Conservation (phyloP, 768 basidiomycete species). For the Sarcodon sp. region DNA sequence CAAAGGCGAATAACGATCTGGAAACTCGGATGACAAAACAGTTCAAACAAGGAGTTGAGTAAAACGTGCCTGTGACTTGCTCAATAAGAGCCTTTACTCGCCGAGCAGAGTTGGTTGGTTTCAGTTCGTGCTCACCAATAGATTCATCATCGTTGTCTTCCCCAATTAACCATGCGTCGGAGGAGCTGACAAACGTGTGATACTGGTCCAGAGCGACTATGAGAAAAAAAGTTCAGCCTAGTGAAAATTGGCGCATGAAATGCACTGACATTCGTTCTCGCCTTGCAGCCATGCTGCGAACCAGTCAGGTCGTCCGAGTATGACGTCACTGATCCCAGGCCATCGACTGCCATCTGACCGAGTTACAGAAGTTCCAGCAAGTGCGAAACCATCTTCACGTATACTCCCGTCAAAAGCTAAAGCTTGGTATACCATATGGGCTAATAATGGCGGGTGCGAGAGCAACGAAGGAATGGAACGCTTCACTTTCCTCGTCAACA, state of each 20-base stretch:
- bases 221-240: neutral
- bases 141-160: constrained; percentile 45
- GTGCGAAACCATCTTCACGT: constrained; percentile 57
- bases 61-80: constrained; percentile 70
- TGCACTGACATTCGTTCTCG: constrained; percentile 71
- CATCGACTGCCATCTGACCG: constrained; percentile 26
- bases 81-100: constrained; percentile 77
- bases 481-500: constrained; percentile 64
- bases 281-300: constrained; percentile 84
- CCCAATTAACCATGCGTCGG: constrained; percentile 79
- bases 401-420: constrained; percentile 77
- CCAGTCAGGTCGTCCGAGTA: constrained; percentile 80
- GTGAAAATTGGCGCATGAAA: neutral
- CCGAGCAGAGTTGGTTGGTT: constrained; percentile 75
- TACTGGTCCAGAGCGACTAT: constrained; percentile 85
- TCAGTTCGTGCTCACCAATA: constrained; percentile 29
- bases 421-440: constrained; percentile 92
- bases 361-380: constrained; percentile 36
- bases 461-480: constrained; percentile 65
- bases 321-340: constrained; percentile 71
- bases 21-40: neutral
- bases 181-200: constrained; percentile 63
- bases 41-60: neutral
- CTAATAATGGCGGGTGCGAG: constrained; percentile 70
- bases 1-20: constrained; percentile 86